phyloP scores from a whole-genome alignment of 2,329 filamentous ascomycete species.

The Chaetomiaceae sp. region DNA sequence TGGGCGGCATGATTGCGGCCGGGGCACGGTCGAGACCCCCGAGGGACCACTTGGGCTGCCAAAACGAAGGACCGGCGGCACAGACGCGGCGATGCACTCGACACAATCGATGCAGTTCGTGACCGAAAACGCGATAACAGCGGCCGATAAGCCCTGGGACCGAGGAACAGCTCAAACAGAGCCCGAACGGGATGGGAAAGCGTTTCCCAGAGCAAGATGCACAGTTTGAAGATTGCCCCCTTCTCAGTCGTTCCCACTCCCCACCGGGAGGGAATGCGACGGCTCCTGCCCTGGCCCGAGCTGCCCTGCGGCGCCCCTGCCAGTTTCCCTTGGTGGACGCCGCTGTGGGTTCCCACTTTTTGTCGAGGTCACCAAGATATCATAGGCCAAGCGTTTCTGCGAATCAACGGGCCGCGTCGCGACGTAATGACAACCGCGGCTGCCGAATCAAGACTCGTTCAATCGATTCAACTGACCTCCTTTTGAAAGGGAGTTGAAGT shows the following conservation, averaged over 20 bases:
- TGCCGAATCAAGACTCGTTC: slow-evolving; percentile 3
- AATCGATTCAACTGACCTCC: too few relatives aligned
- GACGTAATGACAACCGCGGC: slow-evolving; percentile 17
- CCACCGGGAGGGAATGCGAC: slow-evolving; percentile 18
- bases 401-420: slow-evolving; percentile 14
- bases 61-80: neutral
- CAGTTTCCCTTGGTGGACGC: too few relatives aligned
- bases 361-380: slow-evolving; percentile 9
- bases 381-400: slow-evolving; percentile 12
- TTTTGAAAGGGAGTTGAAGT: too few relatives aligned
- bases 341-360: slow-evolving; percentile 17
- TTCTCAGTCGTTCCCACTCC: slow-evolving; percentile 7
- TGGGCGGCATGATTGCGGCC: slow-evolving; percentile 31
- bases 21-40: slow-evolving; percentile 3
- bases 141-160: slow-evolving; percentile 7
- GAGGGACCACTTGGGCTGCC: neutral
- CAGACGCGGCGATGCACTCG: neutral
- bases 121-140: slow-evolving; percentile 9
- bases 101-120: slow-evolving; percentile 1
- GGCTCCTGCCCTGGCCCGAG: slow-evolving; percentile 17
- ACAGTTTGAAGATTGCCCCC: slow-evolving; percentile 16
- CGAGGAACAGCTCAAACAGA: neutral
- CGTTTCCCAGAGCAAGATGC: slow-evolving; percentile 10
- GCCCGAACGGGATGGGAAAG: slow-evolving; percentile 13
- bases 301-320: neutral